Evolutionary conservation across 306 rosid species (phyloP).

Genomic region (Prunus dulcis): DNA sequence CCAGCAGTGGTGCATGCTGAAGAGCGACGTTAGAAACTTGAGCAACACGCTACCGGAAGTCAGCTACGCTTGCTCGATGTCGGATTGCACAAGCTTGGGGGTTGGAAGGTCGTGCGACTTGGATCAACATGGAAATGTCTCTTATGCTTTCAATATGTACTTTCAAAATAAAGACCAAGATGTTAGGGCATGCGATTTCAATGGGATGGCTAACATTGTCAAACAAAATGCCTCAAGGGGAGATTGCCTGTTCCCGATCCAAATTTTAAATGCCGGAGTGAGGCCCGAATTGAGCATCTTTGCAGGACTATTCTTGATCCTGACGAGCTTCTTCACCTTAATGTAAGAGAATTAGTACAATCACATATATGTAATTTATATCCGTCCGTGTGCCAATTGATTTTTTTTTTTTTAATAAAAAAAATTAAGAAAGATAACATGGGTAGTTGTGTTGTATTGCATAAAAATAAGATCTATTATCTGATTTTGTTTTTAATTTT

Average conservation of each 20-base stretch:
- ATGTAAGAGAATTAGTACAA: neutral
- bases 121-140: slow-evolving; percentile 22
- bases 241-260: slow-evolving; percentile 48
- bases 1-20: slow-evolving; percentile 14
- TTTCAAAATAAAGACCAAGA: slow-evolving; percentile 62
- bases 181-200: slow-evolving; percentile 60
- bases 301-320: slow-evolving; percentile 18
- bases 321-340: slow-evolving; percentile 26
- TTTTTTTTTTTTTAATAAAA: too few relatives aligned
- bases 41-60: neutral
- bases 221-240: slow-evolving; percentile 33
- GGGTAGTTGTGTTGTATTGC: too few relatives aligned
- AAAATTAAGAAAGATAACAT: too few relatives aligned
- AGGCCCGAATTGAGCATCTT: slow-evolving; percentile 22
- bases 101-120: slow-evolving; percentile 42
- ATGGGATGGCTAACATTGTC: slow-evolving; percentile 43
- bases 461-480: too few relatives aligned
- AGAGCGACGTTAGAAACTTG: slow-evolving; percentile 7
- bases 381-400: too few relatives aligned
- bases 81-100: slow-evolving; percentile 27
- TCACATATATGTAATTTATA: too few relatives aligned
- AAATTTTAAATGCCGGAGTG: slow-evolving; percentile 35
- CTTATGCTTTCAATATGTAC: slow-evolving; percentile 63
- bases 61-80: neutral
- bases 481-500: too few relatives aligned